Conservation (phyloP, 306 rosid species). For the Prunus davidiana region DNA sequence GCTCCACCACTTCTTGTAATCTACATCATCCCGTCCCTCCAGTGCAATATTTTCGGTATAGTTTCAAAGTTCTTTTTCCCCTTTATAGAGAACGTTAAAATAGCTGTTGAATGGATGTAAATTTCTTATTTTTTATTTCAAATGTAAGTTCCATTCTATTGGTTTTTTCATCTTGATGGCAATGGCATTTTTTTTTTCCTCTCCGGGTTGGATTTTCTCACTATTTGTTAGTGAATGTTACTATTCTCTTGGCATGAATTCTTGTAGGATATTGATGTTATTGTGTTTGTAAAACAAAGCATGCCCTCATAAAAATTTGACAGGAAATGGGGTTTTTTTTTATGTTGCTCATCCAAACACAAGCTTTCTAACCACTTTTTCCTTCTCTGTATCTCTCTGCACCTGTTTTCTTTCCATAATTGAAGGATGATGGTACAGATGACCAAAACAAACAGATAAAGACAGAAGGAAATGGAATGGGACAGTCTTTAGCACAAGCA, state of each 20-base stretch:
- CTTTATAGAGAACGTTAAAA: background rate
- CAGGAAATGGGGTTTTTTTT: too few species aligned
- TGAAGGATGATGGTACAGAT: background rate
- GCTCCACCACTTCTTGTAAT: conserved; percentile 10
- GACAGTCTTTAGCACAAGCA: background rate
- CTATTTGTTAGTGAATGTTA: background rate
- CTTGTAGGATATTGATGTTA: too few species aligned
- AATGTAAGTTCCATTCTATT: background rate
- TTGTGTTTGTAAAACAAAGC: too few species aligned
- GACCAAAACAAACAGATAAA: background rate
- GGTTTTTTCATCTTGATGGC: background rate
- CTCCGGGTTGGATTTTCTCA: background rate
- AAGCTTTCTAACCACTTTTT: background rate
- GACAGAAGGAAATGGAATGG: too few species aligned
- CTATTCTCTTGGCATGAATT: background rate
- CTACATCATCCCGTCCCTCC: background rate
- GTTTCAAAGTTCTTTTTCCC: background rate
- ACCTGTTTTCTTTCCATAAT: background rate
- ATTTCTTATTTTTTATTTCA: background rate
- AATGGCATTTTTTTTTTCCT: background rate
- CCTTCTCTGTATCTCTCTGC: background rate
- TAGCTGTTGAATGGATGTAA: background rate
- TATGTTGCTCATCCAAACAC: background rate
- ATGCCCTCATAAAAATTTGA: too few species aligned
- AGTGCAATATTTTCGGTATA: background rate